phyloP scores from a whole-genome alignment of 768 basidiomycete genomes.

The Lactarius sp. region DNA sequence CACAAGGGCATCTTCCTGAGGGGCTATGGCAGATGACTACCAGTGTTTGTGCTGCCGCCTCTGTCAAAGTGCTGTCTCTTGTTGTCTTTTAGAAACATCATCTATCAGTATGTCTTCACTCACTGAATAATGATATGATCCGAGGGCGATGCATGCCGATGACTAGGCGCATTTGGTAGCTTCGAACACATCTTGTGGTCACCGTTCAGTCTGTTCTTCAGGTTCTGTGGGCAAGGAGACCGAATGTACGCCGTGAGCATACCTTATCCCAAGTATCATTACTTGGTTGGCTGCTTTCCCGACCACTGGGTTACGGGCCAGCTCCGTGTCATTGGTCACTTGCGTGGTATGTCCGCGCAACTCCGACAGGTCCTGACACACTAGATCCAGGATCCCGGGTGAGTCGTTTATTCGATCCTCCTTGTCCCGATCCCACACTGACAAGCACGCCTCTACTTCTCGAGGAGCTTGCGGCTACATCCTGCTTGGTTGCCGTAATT shows the following conservation, averaged over 20 bases:
- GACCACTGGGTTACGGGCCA: slow-evolving; percentile 22
- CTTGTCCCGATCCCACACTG: neutral
- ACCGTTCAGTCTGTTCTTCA: neutral
- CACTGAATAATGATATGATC: neutral
- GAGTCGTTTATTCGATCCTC: neutral
- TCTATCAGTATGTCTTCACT: neutral
- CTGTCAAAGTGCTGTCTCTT: neutral
- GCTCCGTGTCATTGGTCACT: neutral
- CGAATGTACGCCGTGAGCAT: neutral
- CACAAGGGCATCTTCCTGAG: neutral
- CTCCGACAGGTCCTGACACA: neutral
- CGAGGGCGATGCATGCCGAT: neutral
- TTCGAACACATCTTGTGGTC: neutral
- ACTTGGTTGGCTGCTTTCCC: slow-evolving; percentile 18
- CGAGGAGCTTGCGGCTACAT: no score
- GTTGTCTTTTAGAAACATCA: neutral
- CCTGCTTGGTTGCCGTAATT: no score
- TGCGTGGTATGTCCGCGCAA: neutral
- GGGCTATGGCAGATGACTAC: neutral
- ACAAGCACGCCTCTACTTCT: no score
- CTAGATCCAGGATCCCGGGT: neutral
- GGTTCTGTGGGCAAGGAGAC: neutral
- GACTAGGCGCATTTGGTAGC: neutral
- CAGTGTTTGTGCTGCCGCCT: neutral
- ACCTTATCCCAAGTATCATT: no score